Base-by-base conservation (phyloP, 1,139 yeast genomes). In the Kluyveromyces sp. region DNA sequence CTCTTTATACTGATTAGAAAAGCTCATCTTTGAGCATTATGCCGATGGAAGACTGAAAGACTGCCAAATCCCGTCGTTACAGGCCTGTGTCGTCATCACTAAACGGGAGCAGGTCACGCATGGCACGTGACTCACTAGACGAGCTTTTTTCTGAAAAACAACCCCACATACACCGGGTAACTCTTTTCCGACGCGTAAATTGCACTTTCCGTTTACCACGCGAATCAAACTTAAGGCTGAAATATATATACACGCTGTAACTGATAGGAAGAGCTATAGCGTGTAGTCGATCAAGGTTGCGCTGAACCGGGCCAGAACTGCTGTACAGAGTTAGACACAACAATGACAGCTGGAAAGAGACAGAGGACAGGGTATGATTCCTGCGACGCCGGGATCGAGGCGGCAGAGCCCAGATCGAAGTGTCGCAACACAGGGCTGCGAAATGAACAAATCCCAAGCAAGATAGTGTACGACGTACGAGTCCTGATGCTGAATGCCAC, bases 401-500 rank as follows among this genome's bases (percentile, higher is more conserved):
- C 8, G 6, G 8, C 9, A 6, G 26, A 22, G 26, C 26, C 8
- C 26, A 22, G 26, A 6, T 9, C 26, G 26, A 22, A 22, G 26
- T 22, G 26, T 22, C 26, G 26, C 26, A 22, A 15, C 17, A 15
- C 33, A 30, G 33, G 17, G 15, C 33, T 30, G 33, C 33, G 12
- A 30, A n/a, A 12, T 12, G 11, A 7, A n/a, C 33, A n/a, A 12
- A 15, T 6, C 17, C 11, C 17, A 6, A 12, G 7, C 7, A 22
- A 9, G 26, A 22, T 22, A 9, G 26, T 22, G 26, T 34, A 34
- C 36, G 36, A 34, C 26, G 26, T 34, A 12, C 17, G 36, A 9
- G 20, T 34, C 8, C 28, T 34, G 36, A 34, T 34, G 36, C 20
- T 34, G 16, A 17, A 34, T 34, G 36, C 36, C 8, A 34, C 26